Evolutionary conservation across 192 early-diverging fungal genomes (phyloP), one percentile per base, ranked within the genome.

Genomic region (Umbelopsis sp.): DNA sequence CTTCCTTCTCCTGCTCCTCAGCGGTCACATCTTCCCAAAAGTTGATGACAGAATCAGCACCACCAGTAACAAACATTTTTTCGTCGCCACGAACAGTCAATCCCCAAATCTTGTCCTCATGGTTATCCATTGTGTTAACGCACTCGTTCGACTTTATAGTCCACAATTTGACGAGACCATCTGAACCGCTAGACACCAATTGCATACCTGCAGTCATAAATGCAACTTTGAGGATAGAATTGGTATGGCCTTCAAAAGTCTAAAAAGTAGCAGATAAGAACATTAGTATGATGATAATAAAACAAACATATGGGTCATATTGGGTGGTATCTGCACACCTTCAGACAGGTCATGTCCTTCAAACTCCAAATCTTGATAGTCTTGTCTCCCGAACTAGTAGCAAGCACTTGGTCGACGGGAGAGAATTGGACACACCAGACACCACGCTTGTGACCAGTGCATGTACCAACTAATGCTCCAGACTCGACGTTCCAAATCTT

Each of bases 211-310:
- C 82, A 6, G 94, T 90, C 59, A 98, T 62, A 75, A 98, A 99
- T 31, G 85, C 84, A 6, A 93, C 85, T 72, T 91, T 88, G 21
- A 99, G 86, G 12, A 98, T 95, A 4, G 95, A 94, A 82, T 96
- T 98, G n/a, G 95, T 91, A 74, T 99, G 98, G 0, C 98, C 97
- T 72, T 99, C 97, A 77, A 99, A 92, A 0, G 97, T 98, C 84
- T 90, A 66, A 10, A 25, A 25, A 4, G 4, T 8, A 29, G 1
- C 1, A 45, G 9, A 71, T 53, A 41, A 11, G 4, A 22, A 22
- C 14, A 26, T 34, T 38, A 36, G 38, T 16, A 25, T 2, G 36
- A 26, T 65, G 8, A 59, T 59, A 1, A 24, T n/a, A 54, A 29
- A 4, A 26, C 8, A 9, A 9, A 72, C 5, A 8, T 54, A 20